Conservation (phyloP, 1,139 yeast genomes). For the Kodamaea arcana region DNA sequence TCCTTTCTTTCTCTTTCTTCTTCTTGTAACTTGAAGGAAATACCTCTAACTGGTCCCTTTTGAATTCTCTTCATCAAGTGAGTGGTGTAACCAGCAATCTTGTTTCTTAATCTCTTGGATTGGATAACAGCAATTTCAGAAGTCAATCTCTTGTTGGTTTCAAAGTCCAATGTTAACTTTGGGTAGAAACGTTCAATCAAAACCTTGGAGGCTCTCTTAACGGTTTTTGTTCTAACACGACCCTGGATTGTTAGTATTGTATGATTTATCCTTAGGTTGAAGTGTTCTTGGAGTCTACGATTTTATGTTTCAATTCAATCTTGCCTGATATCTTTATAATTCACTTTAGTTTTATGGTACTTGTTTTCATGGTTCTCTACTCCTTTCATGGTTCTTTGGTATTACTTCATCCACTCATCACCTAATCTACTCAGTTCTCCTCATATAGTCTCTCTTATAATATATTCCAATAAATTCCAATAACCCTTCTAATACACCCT, state of each 20-base stretch:
- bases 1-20: conserved; percentile 99
- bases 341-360: too few relatives aligned
- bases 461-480: too few relatives aligned
- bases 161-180: conserved; percentile 98
- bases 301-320: too few relatives aligned
- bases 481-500: too few relatives aligned
- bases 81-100: conserved; percentile 99
- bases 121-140: conserved; percentile 98
- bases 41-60: conserved; percentile 99
- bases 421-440: too few relatives aligned
- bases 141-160: conserved; percentile 99
- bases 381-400: too few relatives aligned
- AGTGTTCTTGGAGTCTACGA: too few relatives aligned
- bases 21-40: conserved; percentile 99
- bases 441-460: too few relatives aligned
- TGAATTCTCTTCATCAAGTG: conserved; percentile 99
- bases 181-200: conserved; percentile 99
- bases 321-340: too few relatives aligned
- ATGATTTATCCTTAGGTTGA: background rate
- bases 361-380: too few relatives aligned
- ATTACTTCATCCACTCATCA: too few relatives aligned
- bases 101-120: conserved; percentile 99
- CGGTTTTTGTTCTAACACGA: conserved; percentile 99
- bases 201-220: conserved; percentile 99
- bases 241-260: conserved; percentile 57